Evolutionary conservation across 176 grass and related monocot species (phyloP), one percentile per base, ranked within the genome.

Genomic region (Hyparrhenia diplandra): DNA sequence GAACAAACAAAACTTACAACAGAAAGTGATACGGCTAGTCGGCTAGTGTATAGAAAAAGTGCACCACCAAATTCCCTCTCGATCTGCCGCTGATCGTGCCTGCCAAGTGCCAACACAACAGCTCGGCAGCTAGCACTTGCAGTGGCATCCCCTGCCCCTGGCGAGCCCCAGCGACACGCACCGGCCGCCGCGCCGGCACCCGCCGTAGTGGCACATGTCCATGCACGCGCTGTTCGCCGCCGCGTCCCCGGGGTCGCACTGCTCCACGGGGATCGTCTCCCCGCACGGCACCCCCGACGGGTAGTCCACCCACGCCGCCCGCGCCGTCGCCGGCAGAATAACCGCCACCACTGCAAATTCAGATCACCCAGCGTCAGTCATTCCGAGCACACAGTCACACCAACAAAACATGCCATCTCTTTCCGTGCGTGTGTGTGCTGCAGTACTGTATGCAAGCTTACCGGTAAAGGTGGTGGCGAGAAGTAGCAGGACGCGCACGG

Each of bases 181-280:
- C 66, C 17, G 78, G 2, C 91, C 87, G 41, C 91, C 91, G 49
- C 82, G 88, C 5, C 78, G 52, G 79, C 85, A 90, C 10, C 91
- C 87, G 51, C 85, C 91, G 77, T 93, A 93, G 87, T 93, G 91
- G 84, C 91, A 93, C 82, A 93, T 49, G 82, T 93, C 91, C 78
- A 69, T 78, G 87, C 91, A 93, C 0, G 91, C 91, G 34, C 78
- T 90, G 87, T 90, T 93, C 35, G 85, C 85, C 42, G 74, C 73
- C 23, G 82, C 62, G 67, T 93, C 82, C 17, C 60, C 39, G 1
- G 91, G 91, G 67, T 90, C 91, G 74, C 91, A 93, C 88, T 77
- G 80, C 42, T 87, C 91, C 61, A 75, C 91, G 32, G 81, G 85
- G 20, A 93, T 76, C 17, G 85, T 84, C 70, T 17, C 68, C 42